A percentile compares a stretch with the other conserved stretches of the same genome.
Evolutionary conservation across 2,329 filamentous ascomycete species (phyloP).

Genomic region (Cyphellophora europaea): DNA sequence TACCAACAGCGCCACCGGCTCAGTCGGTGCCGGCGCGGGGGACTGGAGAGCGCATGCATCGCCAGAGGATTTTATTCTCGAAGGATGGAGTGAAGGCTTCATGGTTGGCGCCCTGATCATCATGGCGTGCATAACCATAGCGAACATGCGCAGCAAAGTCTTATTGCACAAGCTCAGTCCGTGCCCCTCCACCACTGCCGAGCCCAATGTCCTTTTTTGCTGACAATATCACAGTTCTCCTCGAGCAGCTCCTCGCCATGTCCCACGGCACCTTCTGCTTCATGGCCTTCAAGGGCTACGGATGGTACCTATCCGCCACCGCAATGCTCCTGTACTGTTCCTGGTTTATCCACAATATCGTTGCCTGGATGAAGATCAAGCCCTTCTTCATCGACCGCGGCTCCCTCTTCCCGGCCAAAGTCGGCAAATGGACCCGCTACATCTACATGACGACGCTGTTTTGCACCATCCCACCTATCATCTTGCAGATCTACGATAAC

Average conservation of each 20-base stretch:
- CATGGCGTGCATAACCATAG: slow-evolving; percentile 33
- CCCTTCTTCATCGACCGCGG: slow-evolving; percentile 46
- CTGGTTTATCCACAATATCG: slow-evolving; percentile 56
- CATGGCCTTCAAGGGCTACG: slow-evolving; percentile 44
- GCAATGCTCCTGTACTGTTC: slow-evolving; percentile 54
- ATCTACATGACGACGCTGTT: slow-evolving; percentile 50
- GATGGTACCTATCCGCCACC: slow-evolving; percentile 54
- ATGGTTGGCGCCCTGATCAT: slow-evolving; percentile 34
- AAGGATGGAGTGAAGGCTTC: slow-evolving; percentile 32
- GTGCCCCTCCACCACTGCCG: no score
- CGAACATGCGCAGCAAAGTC: slow-evolving; percentile 32
- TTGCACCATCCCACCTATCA: slow-evolving; percentile 54
- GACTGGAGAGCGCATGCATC: slow-evolving; percentile 15
- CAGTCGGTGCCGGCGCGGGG: slow-evolving; percentile 7
- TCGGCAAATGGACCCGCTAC: slow-evolving; percentile 15
- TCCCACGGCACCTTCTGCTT: slow-evolving; percentile 54
- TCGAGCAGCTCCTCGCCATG: slow-evolving; percentile 45
- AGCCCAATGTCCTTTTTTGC: no score
- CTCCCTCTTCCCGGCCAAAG: slow-evolving; percentile 30
- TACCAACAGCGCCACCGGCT: slow-evolving; percentile 4
- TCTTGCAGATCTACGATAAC: slow-evolving; percentile 56
- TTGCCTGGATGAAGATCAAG: slow-evolving; percentile 58
- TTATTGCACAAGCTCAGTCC: slow-evolving; percentile 35
- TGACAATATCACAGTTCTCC: no score
- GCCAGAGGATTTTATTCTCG: slow-evolving; percentile 22